phyloP scores from a whole-genome alignment of 768 basidiomycete species.

The Imleria badia region DNA sequence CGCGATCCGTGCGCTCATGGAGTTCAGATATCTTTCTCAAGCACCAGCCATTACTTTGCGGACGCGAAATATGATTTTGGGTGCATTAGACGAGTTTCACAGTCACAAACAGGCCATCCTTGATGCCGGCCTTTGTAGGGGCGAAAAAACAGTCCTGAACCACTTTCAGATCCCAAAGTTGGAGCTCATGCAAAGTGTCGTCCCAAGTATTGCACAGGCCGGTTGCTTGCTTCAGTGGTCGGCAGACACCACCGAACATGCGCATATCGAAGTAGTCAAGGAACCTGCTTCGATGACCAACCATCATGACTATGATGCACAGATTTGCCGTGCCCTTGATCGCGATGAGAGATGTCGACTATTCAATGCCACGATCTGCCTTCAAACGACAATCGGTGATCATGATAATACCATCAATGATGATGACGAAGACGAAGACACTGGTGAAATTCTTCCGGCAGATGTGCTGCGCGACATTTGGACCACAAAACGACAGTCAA shows the following conservation, averaged over 20 bases:
- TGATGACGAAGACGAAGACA: no score
- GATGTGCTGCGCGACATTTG: no score
- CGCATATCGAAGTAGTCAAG: not conserved
- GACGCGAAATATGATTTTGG: slow-evolving; percentile 14
- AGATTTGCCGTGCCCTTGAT: not conserved
- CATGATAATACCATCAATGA: no score
- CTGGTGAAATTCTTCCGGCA: no score
- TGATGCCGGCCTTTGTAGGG: slow-evolving; percentile 24
- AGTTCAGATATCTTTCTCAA: slow-evolving; percentile 40
- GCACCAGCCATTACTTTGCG: slow-evolving; percentile 25
- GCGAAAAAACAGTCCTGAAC: slow-evolving; percentile 16
- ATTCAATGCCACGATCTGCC: no score
- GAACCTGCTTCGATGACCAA: not conserved
- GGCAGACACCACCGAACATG: not conserved
- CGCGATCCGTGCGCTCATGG: slow-evolving; percentile 35
- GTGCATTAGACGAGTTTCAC: slow-evolving; percentile 33
- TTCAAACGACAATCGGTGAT: no score
- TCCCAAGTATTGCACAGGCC: not conserved
- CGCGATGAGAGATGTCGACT: not conserved
- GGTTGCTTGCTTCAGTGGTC: not conserved
- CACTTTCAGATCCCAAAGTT: not conserved
- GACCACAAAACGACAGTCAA: no score
- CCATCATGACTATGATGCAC: not conserved
- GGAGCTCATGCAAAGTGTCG: not conserved
- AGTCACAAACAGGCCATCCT: slow-evolving; percentile 36